These are phyloP conservation scores for Xylariaceae sp. DNA, from an alignment of 2,329 filamentous ascomycete genomes.

Conservation along the genomic window DNA sequence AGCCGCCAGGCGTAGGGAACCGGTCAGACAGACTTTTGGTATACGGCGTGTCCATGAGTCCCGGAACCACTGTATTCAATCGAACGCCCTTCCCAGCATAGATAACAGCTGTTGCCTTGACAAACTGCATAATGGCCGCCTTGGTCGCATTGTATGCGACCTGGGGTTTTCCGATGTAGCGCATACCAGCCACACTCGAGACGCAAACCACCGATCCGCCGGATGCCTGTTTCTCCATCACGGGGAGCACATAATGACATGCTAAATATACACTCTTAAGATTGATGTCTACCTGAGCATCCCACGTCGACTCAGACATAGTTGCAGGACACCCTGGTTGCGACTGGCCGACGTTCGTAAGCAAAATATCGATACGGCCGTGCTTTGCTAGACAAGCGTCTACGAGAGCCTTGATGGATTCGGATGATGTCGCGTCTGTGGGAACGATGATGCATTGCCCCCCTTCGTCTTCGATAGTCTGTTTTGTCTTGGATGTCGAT, in stretches of 20 bases:
- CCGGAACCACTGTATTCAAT: constrained; percentile 53
- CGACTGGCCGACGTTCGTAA: constrained; percentile 9
- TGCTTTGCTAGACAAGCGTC: constrained; percentile 6
- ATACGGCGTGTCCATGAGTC: constrained; percentile 53
- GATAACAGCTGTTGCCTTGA: constrained; percentile 46
- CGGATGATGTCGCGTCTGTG: constrained; percentile 10
- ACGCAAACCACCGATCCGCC: constrained; percentile 44
- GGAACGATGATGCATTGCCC: constrained; percentile 7
- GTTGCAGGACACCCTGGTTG: constrained; percentile 10
- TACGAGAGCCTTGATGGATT: constrained; percentile 4
- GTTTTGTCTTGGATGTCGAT: constrained; percentile 3
- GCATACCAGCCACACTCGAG: constrained; percentile 47
- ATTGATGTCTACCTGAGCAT: constrained; percentile 51
- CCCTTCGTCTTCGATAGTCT: constrained; percentile 7
- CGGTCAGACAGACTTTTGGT: constrained; percentile 41
- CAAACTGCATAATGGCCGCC: constrained; percentile 48
- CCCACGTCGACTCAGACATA: constrained; percentile 43
- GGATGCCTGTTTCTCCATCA: constrained; percentile 47
- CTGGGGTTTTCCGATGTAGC: constrained; percentile 47
- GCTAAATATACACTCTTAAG: constrained; percentile 53
- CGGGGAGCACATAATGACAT: constrained; percentile 48
- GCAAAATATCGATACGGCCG: constrained; percentile 10
- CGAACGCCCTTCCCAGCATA: constrained; percentile 45
- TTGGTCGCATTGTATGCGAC: constrained; percentile 38
- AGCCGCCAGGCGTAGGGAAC: constrained; percentile 40